Evolutionary conservation across 1,284 basidiomycete species (phyloP).

Genomic region (Cutaneotrichosporon sp.): DNA sequence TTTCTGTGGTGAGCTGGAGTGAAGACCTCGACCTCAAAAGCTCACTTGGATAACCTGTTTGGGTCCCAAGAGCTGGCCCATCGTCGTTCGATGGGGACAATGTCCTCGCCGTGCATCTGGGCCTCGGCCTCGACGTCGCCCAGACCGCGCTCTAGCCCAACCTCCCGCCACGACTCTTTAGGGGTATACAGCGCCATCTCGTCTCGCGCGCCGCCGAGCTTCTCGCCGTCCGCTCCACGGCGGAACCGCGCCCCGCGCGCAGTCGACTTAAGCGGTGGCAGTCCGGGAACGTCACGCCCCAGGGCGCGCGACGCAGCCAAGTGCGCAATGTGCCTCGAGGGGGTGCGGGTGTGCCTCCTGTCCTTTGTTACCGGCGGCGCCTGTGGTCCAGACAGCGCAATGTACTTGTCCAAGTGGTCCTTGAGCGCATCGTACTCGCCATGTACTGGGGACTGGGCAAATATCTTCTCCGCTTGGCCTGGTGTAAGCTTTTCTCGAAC

Average conservation of each 20-base stretch:
- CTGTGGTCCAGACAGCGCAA: conserved; percentile 30
- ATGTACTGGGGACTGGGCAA: conserved; percentile 70
- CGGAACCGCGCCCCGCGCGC: conserved; percentile 4
- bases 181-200: conserved; percentile 36
- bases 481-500: conserved; percentile 16
- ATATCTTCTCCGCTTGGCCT: conserved; percentile 83
- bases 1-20: conserved; percentile 6
- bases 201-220: conserved; percentile 27
- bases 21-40: too few relatives aligned
- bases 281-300: conserved; percentile 31
- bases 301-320: conserved; percentile 41
- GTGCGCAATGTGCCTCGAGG: conserved; percentile 42
- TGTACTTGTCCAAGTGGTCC: conserved; percentile 86
- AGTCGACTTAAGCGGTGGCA: conserved; percentile 16
- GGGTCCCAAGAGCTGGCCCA: conserved; percentile 76
- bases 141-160: conserved; percentile 19
- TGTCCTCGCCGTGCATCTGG: conserved; percentile 58
- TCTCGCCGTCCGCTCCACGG: background rate
- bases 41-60: conserved; percentile 62
- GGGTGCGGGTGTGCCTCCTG: conserved; percentile 11
- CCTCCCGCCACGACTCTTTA: conserved; percentile 32
- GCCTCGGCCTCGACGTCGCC: conserved; percentile 50
- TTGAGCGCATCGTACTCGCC: conserved; percentile 85
- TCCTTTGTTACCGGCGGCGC: conserved; percentile 8
- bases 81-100: conserved; percentile 68